Base-by-base conservation (phyloP, 176 grass and related monocot species). In the Musa troglodytarum region DNA sequence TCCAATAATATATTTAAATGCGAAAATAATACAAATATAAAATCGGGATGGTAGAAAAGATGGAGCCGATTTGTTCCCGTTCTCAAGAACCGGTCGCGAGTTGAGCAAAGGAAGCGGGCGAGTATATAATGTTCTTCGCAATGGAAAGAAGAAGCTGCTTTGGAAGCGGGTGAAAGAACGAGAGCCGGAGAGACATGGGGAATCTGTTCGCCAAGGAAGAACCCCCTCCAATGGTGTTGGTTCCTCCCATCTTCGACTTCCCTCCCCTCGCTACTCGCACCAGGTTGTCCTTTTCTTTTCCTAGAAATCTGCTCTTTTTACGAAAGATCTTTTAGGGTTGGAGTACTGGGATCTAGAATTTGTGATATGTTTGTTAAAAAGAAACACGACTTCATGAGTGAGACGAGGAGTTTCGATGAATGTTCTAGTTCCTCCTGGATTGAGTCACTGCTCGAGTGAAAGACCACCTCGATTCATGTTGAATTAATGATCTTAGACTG, bases 161-260 rank as follows among this genome's bases (percentile, higher is more conserved):
- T 9, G 1, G 63, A 13, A 65, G 63, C 21, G 63, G 26, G 23
- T 26, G 73, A 61, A 64, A 21, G 55, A 58, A 66, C 6, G 9
- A 56, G 51, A 59, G 14, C 21, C 24, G 1, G 57, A 20, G 14
- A 71, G 28, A 14, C 53, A 80, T 73, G 78, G 78, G 78, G 3
- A 80, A 80, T 59, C 63, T 73, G 49, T 29, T 73, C 49, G 50
- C 13, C 54, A 73, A 34, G 19, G 23, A 73, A 65, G 94, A 98
- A 62, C 85, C 85, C 16, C 87, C 89, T 80, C 94, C 94, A 16
- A 83, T 98, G 85, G 94, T 98, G 80, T 84, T 98, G 25, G 94
- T 93, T 72, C 94, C 94, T 75, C 94, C 94, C 20, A 77, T 98
- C 84, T 98, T 98, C 82, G 94, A 93, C 62, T 98, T 93, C 88